phyloP scores from a whole-genome alignment of 78 protist genomes.

The Dictyostelium purpureum region DNA sequence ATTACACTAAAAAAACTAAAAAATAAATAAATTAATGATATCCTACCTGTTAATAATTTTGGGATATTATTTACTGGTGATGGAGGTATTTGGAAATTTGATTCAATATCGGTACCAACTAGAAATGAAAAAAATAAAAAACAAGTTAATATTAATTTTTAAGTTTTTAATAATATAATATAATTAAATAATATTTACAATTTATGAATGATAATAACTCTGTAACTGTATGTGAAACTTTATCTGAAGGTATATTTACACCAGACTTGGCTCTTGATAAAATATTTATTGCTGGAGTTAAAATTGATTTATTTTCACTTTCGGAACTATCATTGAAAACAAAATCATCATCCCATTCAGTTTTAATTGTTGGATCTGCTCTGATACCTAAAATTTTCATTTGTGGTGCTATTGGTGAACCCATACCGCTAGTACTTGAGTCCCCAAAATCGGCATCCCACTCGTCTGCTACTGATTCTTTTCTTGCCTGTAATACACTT shows the following conservation, averaged over 20 bases:
- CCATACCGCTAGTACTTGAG: background rate
- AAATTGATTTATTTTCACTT: conserved; percentile 31
- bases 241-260: conserved; percentile 3
- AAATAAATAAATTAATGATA: background rate
- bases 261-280: conserved; percentile 61
- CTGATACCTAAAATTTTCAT: conserved; percentile 76
- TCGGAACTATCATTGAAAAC: conserved; percentile 74
- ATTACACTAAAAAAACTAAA: background rate
- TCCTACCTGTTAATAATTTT: background rate
- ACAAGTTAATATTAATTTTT: background rate
- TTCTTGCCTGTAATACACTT: conserved; percentile 29
- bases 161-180: background rate
- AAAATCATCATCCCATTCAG: conserved; percentile 82
- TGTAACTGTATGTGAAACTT: conserved; percentile 49
- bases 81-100: background rate
- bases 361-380: conserved; percentile 71
- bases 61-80: background rate
- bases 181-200: background rate
- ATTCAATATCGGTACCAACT: conserved; percentile 14
- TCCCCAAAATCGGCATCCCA: conserved; percentile 33
- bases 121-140: background rate
- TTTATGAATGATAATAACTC: conserved; percentile 9
- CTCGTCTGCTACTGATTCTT: conserved; percentile 29
- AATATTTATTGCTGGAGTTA: conserved; percentile 35
- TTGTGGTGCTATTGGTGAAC: conserved; percentile 25